Base-by-base conservation (phyloP, 345 rosid genomes). In the Eucalyptus erythrocorys region DNA sequence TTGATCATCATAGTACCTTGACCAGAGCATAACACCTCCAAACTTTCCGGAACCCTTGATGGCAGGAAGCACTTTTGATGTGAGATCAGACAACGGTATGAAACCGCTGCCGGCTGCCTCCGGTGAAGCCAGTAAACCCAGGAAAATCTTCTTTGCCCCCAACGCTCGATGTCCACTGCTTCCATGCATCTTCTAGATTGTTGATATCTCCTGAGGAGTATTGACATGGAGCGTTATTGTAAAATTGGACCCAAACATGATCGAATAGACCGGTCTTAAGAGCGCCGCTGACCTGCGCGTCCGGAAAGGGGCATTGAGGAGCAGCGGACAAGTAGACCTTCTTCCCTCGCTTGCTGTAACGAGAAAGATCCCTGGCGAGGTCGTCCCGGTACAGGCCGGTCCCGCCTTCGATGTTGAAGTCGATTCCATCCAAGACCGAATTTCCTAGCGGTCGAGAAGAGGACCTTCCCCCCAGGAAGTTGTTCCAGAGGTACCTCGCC, bases 131-230 rank as follows among this genome's bases (percentile, higher is more conserved):
- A 2, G 97, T 27, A 94, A 88, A 42, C 96, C 97, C 55, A 93
- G 49, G 90, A 93, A 94, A 61, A 94, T 88, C 34, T 90, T 91
- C 22, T 86, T 27, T 5, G 90, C 93, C 4, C 4, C 34, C 87
- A 48, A 94, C 47, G 16, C 93, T 89, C 40, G 94, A 88, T 17
- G 94, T 92, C 96, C 95, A 91, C 27, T 48, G 91, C 87, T 92
- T 92, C 96, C 95, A 92, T 4, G 96, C 92, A 26, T 71, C 88
- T 10, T 92, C 40, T 2, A 95, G 92, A 59, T 12, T 27, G 32
- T 12, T 59, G 68, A 59, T 27, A 59, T 59, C 68, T 59, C 68
- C 68, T 2, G 4, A 27, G 68, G 32, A 59, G 68, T 1, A 59
- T 59, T 59, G 32, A 59, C 68, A 59, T 59, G 68, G 32, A 59